Base-by-base conservation (phyloP, 106 monocot genomes). In the Chionographis japonica region DNA sequence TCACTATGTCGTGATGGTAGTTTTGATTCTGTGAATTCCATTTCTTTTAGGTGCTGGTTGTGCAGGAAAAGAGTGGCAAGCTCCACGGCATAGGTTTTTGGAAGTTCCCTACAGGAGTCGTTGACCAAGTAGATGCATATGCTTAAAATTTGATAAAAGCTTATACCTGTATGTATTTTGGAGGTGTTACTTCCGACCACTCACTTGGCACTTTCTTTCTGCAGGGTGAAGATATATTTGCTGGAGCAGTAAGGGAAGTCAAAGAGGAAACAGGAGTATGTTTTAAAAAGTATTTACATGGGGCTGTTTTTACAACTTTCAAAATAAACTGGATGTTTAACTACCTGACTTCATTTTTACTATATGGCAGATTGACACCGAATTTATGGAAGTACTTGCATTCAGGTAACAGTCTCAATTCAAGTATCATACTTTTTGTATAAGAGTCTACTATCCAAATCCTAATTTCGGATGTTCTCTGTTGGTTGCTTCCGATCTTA, bases 201-300 rank as follows among this genome's bases (percentile, higher is more conserved):
- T 46, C 43, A 46, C 46, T 6, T 10, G 9, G 46, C 9, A 46
- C 46, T 46, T 46, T 46, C 46, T 43, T 60, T 52, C 52, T 80
- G 50, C 72, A 95, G 95, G 88, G 88, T 73, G 95, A 95, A 78
- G 88, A 95, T 75, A 84, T 95, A 70, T 75, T 65, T 66, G 67
- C 77, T 50, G 95, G 86, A 41, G 91, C 79, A 13, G 20, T 84
- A 63, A 83, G 95, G 65, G 95, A 95, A 82, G 91, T 95, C 54
- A 95, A 95, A 80, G 95, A 95, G 77, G 95, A 95, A 71, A 95
- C 95, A 54, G 95, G 95, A 68, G 91, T 95, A 91, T 67, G 86
- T 76, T 36, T 60, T 3, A 7, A 27, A 39, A 10, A 6, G 5
- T 46, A 10, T 46, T 46, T 46, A 1, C 0, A 2, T 46, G 46